These are phyloP conservation scores for Caryopteris hybrid DNA, from an alignment of 305 asterid genomes.

Conservation along the genomic window DNA sequence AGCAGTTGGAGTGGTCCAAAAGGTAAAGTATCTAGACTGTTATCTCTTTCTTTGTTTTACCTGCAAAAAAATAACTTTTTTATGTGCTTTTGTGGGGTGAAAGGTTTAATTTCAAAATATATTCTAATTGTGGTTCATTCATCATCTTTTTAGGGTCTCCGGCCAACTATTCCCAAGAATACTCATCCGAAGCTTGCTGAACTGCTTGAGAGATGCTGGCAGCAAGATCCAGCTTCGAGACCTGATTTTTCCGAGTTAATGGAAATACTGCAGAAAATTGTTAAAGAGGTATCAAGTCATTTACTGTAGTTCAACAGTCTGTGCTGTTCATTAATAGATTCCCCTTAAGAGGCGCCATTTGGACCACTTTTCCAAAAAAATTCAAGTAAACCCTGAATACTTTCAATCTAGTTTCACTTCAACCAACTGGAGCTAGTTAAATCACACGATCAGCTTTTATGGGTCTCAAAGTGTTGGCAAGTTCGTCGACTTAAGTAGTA, in stretches of 20 bases:
- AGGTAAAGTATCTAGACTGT: conserved; percentile 42
- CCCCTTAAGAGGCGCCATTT: not conserved
- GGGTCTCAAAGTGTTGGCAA: no score
- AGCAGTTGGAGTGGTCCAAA: conserved; percentile 92
- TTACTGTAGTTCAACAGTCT: not conserved
- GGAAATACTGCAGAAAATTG: conserved; percentile 51
- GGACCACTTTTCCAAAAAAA: not conserved
- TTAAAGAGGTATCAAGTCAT: conserved; percentile 58
- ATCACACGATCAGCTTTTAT: no score
- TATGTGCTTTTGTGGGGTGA: not conserved
- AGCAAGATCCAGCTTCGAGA: conserved; percentile 72
- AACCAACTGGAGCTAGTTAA: no score
- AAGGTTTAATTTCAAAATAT: not conserved
- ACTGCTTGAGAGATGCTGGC: conserved; percentile 96
- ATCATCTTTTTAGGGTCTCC: conserved; percentile 50
- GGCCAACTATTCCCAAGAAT: conserved; percentile 79
- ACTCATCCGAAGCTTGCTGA: conserved; percentile 69
- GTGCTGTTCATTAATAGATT: not conserved
- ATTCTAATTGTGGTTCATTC: not conserved
- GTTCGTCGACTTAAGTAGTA: no score
- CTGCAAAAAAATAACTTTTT: no score
- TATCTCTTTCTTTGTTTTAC: not conserved
- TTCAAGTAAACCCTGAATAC: not conserved
- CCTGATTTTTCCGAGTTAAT: conserved; percentile 81
- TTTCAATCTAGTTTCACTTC: no score